These are phyloP conservation scores for Bonia amplexicaulis DNA, from an alignment of 176 grass and related monocot species.

Conservation along the genomic window DNA sequence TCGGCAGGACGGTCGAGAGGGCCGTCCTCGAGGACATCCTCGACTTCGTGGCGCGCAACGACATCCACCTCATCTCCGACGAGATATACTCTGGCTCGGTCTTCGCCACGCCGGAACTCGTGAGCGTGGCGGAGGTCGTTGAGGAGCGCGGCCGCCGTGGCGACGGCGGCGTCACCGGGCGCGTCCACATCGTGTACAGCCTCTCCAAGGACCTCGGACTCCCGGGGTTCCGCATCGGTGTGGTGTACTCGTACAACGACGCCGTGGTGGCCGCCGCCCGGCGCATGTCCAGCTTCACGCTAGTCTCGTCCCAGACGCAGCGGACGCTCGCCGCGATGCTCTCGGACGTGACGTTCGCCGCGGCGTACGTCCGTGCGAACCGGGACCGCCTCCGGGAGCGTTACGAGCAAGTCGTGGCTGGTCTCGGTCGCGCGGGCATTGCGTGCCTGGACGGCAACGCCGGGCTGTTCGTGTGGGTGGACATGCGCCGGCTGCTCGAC, in stretches of 20 bases:
- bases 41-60: conserved; percentile 45
- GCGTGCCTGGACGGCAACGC: conserved; percentile 66
- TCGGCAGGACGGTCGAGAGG: conserved; percentile 46
- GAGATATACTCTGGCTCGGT: conserved; percentile 91
- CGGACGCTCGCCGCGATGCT: conserved; percentile 73
- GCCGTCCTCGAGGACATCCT: conserved; percentile 42
- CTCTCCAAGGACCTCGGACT: conserved; percentile 85
- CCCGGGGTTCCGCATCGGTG: conserved; percentile 70
- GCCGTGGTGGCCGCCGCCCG: conserved; percentile 70
- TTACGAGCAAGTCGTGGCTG: conserved; percentile 52
- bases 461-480: conserved; percentile 88
- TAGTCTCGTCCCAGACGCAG: conserved; percentile 93
- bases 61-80: conserved; percentile 92
- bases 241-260: conserved; percentile 84
- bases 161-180: neutral
- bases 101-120: conserved; percentile 54
- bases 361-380: conserved; percentile 60
- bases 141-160: neutral
- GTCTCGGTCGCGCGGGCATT: conserved; percentile 54
- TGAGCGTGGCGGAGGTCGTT: conserved; percentile 75
- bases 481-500: conserved; percentile 50
- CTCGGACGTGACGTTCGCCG: conserved; percentile 49
- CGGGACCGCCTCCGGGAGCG: conserved; percentile 47
- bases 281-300: conserved; percentile 94
- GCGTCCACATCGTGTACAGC: conserved; percentile 91